Base-by-base conservation (phyloP, 2,329 filamentous ascomycete species). In the Talaromyces islandicus region DNA sequence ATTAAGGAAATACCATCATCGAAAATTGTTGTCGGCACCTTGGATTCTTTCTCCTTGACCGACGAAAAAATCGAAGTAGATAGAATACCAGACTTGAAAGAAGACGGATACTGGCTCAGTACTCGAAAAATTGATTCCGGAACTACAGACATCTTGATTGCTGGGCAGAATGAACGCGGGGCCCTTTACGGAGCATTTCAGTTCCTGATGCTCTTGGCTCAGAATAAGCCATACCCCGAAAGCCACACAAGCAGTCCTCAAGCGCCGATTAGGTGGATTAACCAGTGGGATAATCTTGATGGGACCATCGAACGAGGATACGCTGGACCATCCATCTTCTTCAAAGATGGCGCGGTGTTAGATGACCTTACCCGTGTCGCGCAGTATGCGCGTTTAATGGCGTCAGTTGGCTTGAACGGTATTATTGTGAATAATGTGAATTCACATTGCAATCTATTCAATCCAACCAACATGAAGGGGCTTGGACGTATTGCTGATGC, bases 361-460 rank as follows among this genome's bases (percentile, higher is more conserved):
- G 74, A 82, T 3, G 82, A 89, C 62, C 75, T 87, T 19, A 84
- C 82, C 1, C 83, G 87, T 0, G 84, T 82, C 0, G 73, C 78
- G 5, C 77, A 87, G 64, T 89, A 89, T 64, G 87, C 84, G 1
- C 85, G 87, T 1, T 77, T 90, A 3, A 74, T 90, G 14, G 82
- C 87, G 2, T 90, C 87, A 0, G 81, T 89, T 32, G 76, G 85
- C 14, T 73, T 90, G 64, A 90, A 90, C 64, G 88, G 80, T 0
- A 78, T 88, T 10, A 74, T 90, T 3, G 78, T 89, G 66, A 90
- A 90, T 74, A 90, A 90, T 60, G 88, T 90, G 67, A 90, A 90
- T 65, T 86, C 88, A 4, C 85, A 90, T 65, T 77, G 81, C 2
- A 78, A 77, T 0, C 74, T 88, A 0, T 74, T 90, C 10, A 84